Base-by-base conservation (phyloP, 202 grass and related monocot species). In the Carex arenaria region DNA sequence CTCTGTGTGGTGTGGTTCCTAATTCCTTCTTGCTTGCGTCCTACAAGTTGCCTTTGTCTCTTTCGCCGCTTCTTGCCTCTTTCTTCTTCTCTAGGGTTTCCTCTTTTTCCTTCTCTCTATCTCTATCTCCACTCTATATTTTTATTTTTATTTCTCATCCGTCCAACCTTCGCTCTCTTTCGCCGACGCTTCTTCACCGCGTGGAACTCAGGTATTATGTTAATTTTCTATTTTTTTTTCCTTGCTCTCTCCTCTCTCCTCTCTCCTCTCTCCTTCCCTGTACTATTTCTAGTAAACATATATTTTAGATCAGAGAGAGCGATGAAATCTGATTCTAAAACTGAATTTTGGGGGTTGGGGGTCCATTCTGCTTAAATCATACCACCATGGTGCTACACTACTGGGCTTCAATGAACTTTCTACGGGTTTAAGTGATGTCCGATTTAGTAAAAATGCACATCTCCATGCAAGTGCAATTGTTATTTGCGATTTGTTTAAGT, bases 121-220 rank as follows among this genome's bases (percentile, higher is more conserved):
- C 26, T 26, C 26, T 26, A 26, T 26, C 26, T 26, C 26, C 26
- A 26, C 0, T 26, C 26, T 26, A 26, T 26, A 26, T 26, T 26
- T 26, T 26, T 26, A 60, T 43, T 51, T 12, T 51, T 51, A 63
- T 61, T 45, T 80, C 28, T 3, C 30, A 31, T 61, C 18, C 19
- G 14, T 42, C 56, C 22, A 80, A 12, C 31, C 18, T 78, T 36
- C 20, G 73, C 32, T 78, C 54, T 78, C 59, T 61, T 61, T 61
- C 30, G 36, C 43, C 10, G 40, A 51, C 42, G 42, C 51, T 80
- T 80, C 78, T 80, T 80, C 78, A 49, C 14, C 78, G 78, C 78
- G 59, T 80, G 78, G 59, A 62, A 49, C 26, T 64, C 34, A 80
- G 78, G 78, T 80, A 49, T 49, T 80, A 43, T 22, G 12, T 62